phyloP scores from a whole-genome alignment of 148 eudicot species.

The Pharnaceum exiguum region DNA sequence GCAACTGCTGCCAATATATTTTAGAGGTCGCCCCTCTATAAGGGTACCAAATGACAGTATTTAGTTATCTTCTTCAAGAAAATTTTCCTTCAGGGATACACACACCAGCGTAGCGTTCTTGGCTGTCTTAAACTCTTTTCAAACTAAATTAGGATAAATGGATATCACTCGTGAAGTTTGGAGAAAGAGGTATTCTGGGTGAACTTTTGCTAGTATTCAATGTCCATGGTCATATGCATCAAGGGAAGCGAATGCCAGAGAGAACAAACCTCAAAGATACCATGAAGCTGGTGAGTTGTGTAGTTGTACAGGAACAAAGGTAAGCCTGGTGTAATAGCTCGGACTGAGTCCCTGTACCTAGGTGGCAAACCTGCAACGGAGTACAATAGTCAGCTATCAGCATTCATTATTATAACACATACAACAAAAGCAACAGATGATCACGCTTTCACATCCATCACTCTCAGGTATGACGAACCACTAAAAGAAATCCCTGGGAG shows the following conservation, averaged over 20 bases:
- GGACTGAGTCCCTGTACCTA: slow-evolving; percentile 93
- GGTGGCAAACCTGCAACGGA: slow-evolving; percentile 83
- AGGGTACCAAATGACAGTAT: no score
- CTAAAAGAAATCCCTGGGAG: no score
- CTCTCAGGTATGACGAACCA: no score
- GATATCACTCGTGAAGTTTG: background rate
- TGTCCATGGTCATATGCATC: background rate
- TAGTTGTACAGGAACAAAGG: slow-evolving; percentile 97
- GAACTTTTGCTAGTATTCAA: background rate
- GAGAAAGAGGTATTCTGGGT: background rate
- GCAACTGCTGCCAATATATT: no score
- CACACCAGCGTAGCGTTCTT: no score
- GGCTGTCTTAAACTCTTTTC: no score
- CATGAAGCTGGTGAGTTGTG: slow-evolving; percentile 97
- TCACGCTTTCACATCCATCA: no score
- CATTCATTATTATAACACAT: slow-evolving; percentile 12
- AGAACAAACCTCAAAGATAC: slow-evolving; percentile 83
- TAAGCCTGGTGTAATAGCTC: slow-evolving; percentile 96
- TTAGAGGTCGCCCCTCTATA: no score
- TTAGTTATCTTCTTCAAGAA: no score
- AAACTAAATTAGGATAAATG: no score
- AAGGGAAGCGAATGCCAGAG: background rate
- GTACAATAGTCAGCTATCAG: background rate
- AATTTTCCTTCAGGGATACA: no score
- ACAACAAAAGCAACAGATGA: background rate